phyloP scores from a whole-genome alignment of 2,329 filamentous ascomycete species.

The Cladosporium sp. region DNA sequence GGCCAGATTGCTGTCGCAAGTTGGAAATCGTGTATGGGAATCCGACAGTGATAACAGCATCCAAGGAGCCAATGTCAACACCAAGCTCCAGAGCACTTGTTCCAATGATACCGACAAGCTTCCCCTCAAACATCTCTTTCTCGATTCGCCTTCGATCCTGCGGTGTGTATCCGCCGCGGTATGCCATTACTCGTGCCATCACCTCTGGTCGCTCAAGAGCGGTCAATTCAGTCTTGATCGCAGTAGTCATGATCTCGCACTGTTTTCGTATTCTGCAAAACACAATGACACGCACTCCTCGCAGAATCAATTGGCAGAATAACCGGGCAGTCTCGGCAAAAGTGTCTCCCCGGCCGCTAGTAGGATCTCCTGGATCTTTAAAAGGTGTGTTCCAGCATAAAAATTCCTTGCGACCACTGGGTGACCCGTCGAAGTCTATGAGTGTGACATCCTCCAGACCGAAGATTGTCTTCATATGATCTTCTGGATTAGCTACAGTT shows the following conservation, averaged over 20 bases:
- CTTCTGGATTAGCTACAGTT: constrained; percentile 85
- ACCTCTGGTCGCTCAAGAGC: constrained; percentile 70
- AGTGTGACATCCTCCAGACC: constrained; percentile 76
- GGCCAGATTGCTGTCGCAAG: constrained; percentile 86
- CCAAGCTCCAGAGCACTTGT: constrained; percentile 91
- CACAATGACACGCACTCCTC: constrained; percentile 86
- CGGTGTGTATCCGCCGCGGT: constrained; percentile 89
- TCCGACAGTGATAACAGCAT: constrained; percentile 88
- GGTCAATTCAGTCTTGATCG: constrained; percentile 73
- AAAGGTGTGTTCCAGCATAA: constrained; percentile 97
- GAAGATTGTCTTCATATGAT: constrained; percentile 94
- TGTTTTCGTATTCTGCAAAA: constrained; percentile 86
- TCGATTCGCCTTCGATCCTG: constrained; percentile 87
- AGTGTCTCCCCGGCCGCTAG: constrained; percentile 78
- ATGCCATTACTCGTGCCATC: constrained; percentile 81
- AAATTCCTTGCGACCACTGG: constrained; percentile 89
- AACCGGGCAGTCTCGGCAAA: constrained; percentile 82
- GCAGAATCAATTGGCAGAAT: constrained; percentile 82
- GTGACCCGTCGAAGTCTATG: constrained; percentile 88
- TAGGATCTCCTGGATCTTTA: constrained; percentile 81
- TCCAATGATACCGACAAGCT: constrained; percentile 85
- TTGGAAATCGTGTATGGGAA: constrained; percentile 97
- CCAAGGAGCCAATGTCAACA: constrained; percentile 89
- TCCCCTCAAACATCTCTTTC: constrained; percentile 94
- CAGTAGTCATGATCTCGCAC: constrained; percentile 77